Base-by-base conservation (phyloP, 2,329 filamentous ascomycete species). In the Talaromyces sp. region DNA sequence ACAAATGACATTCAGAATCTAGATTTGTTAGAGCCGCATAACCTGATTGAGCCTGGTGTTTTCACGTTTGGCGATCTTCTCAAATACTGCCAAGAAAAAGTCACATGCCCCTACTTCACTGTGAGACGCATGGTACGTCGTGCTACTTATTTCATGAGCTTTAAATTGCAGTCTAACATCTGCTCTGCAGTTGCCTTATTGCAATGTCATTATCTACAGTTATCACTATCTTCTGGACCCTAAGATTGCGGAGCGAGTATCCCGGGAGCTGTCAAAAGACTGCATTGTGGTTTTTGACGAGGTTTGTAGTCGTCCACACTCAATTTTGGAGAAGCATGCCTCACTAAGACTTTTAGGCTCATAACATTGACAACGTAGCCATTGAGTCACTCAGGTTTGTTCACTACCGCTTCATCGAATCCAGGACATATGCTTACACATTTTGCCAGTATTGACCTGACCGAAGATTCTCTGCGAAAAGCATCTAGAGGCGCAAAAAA, bases 321-420 rank as follows among this genome's bases (percentile, higher is more conserved):
- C 21, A 31, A 48, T 41, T 17, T 27, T 31, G 3, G 19, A 9
- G n/a, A 21, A 17, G 3, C 6, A 7, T 38, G n/a, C 31, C 24
- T 21, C 46, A 50, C 55, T 51, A 43, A 8, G 29, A 17, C 9
- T 17, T 51, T 12, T 54, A 62, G 60, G 94, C 94, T 14, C 94
- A 99, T 79, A 99, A 99, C 71, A 99, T 99, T 67, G 94, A 99
- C 81, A 99, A 99, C 72, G 94, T 99, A 61, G 99, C 95, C 73
- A 99, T 99, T 66, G 94, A 99, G 72, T 93, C 94, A 1, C 57
- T 62, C 27, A 61, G 60, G 60, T 61, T n/a, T 38, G 56, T 29
- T 32, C 19, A 10, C n/a, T 53, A 6, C 5, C 24, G 6, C 12
- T 26, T 35, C n/a, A 21, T 43, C 21, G 10, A 53, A 19, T 43